Conservation (phyloP, 768 basidiomycete species). For the Leccinum obscurum region DNA sequence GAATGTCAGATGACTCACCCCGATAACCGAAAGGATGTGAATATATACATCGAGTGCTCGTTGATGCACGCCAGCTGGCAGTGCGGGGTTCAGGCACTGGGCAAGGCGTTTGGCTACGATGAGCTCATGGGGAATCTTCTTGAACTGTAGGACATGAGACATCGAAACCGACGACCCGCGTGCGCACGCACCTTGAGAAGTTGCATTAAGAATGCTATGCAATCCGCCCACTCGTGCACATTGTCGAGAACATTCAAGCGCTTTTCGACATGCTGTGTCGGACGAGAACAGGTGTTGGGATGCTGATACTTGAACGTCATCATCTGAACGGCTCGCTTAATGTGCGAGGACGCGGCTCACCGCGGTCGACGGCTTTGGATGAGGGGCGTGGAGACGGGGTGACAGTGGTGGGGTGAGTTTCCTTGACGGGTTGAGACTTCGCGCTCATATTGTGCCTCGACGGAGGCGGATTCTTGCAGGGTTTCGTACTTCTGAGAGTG, state of each 20-base stretch:
- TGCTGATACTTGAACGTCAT: slow-evolving; percentile 36
- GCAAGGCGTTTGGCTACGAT: slow-evolving; percentile 92
- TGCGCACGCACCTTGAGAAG: slow-evolving; percentile 69
- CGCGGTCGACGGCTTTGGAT: slow-evolving; percentile 30
- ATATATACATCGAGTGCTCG: slow-evolving; percentile 93
- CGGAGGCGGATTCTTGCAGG: slow-evolving; percentile 16
- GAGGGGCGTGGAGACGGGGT: slow-evolving; percentile 15
- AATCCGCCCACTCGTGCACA: slow-evolving; percentile 99
- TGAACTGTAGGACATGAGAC: slow-evolving; percentile 65
- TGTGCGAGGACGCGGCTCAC: slow-evolving; percentile 19
- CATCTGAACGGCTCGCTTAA: background rate
- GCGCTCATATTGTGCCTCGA: slow-evolving; percentile 21
- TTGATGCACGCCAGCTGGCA: slow-evolving; percentile 96
- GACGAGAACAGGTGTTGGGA: slow-evolving; percentile 59
- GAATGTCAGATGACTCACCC: slow-evolving; percentile 53
- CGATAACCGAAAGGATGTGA: slow-evolving; percentile 88
- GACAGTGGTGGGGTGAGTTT: slow-evolving; percentile 19
- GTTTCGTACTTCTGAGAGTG: background rate
- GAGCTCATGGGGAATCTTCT: slow-evolving; percentile 93
- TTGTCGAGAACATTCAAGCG: slow-evolving; percentile 91
- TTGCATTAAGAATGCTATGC: slow-evolving; percentile 94
- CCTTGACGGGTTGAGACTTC: slow-evolving; percentile 17
- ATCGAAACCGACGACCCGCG: background rate
- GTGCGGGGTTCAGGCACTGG: slow-evolving; percentile 96
- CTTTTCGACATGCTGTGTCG: slow-evolving; percentile 91